phyloP scores from a whole-genome alignment of 495 filamentous ascomycete genomes.

The Acidomyces sp. region DNA sequence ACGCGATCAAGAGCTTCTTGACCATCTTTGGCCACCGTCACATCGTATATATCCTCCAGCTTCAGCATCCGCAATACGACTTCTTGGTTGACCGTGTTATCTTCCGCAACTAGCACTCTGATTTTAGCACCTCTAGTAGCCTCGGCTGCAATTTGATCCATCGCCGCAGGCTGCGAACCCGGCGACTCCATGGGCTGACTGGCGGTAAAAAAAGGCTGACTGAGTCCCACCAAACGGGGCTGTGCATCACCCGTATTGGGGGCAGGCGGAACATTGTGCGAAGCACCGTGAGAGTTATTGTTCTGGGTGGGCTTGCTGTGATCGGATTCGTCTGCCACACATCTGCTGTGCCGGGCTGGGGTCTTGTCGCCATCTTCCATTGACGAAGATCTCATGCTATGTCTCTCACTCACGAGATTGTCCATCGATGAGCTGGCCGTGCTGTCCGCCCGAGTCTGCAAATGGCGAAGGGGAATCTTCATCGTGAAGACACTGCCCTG shows the following conservation, averaged over 20 bases:
- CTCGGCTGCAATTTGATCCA: conserved; percentile 36
- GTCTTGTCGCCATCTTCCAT: conserved; percentile 5
- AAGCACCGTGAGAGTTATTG: conserved; percentile 26
- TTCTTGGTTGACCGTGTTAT: conserved; percentile 90
- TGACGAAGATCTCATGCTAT: neutral
- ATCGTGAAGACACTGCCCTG: conserved; percentile 72
- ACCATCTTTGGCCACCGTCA: conserved; percentile 47
- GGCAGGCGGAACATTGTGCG: neutral
- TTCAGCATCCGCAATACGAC: conserved; percentile 71
- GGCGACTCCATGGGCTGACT: conserved; percentile 34
- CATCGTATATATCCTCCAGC: conserved; percentile 50
- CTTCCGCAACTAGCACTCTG: conserved; percentile 81
- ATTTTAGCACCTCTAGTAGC: conserved; percentile 44
- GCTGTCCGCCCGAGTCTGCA: conserved; percentile 50
- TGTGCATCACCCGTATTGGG: conserved; percentile 37
- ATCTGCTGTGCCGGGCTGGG: conserved; percentile 10
- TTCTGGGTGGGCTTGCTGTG: neutral
- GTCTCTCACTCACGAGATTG: neutral
- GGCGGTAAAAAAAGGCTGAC: conserved; percentile 72
- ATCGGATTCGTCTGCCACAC: conserved; percentile 3
- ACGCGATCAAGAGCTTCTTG: conserved; percentile 82
- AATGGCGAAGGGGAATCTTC: conserved; percentile 67
- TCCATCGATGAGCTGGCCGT: conserved; percentile 30
- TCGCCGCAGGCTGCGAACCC: conserved; percentile 37
- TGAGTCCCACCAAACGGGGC: conserved; percentile 68